Conservation (phyloP, 2,329 filamentous ascomycete species). For the Fusarium pseudoanthophilum region DNA sequence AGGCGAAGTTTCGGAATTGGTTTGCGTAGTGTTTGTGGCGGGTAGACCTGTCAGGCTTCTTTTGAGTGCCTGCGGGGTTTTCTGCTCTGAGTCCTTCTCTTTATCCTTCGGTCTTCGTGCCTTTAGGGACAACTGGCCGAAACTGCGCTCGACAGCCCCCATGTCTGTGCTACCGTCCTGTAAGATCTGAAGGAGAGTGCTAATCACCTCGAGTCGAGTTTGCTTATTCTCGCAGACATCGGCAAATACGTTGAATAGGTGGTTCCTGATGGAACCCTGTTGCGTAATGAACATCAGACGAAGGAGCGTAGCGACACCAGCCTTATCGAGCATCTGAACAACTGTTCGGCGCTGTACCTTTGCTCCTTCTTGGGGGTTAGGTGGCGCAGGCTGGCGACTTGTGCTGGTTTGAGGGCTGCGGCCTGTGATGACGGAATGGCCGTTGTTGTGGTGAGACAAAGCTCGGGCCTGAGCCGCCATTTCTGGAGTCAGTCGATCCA, state of each 20-base stretch:
- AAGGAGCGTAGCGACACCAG: constrained; percentile 92
- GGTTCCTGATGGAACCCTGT: constrained; percentile 83
- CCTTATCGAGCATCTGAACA: constrained; percentile 96
- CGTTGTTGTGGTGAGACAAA: constrained; percentile 59
- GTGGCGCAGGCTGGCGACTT: constrained; percentile 33
- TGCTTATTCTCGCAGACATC: constrained; percentile 97
- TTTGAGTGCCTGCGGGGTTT: constrained; percentile 85
- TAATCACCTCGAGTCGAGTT: constrained; percentile 92
- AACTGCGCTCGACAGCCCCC: constrained; percentile 93
- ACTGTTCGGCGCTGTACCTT: constrained; percentile 82
- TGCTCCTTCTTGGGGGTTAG: constrained; percentile 60
- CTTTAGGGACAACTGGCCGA: constrained; percentile 89
- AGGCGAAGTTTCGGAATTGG: constrained; percentile 89
- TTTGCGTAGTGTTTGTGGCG: constrained; percentile 57
- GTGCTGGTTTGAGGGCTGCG: constrained; percentile 45
- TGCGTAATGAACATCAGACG: constrained; percentile 99
- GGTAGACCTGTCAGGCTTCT: constrained; percentile 73
- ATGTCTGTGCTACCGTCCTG: constrained; percentile 96
- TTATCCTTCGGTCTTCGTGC: constrained; percentile 82
- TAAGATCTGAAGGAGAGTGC: constrained; percentile 89
- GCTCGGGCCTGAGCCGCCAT: constrained; percentile 87
- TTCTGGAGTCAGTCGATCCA: constrained; percentile 85
- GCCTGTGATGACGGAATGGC: constrained; percentile 46
- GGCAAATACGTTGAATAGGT: constrained; percentile 86
- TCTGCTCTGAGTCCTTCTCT: constrained; percentile 67